Conservation (phyloP, 2,329 filamentous ascomycete genomes). For the Penicillium sp. region DNA sequence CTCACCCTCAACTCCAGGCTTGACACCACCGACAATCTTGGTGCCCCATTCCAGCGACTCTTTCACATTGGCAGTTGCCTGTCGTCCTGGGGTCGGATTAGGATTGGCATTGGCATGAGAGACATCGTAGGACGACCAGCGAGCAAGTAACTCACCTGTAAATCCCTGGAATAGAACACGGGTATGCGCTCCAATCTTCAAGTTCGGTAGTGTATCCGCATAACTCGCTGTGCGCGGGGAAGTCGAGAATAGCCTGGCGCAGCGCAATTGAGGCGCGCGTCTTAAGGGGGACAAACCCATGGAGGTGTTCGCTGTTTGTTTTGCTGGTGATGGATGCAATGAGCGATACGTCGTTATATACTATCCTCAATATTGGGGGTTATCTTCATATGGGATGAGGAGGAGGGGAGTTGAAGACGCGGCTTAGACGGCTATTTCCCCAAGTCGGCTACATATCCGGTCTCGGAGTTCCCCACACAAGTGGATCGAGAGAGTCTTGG, state of each 20-base stretch:
- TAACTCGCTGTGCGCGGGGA: constrained; percentile 45
- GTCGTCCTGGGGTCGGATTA: constrained; percentile 33
- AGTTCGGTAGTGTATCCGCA: constrained; percentile 66
- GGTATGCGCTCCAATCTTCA: constrained; percentile 69
- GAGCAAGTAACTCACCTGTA: constrained; percentile 55
- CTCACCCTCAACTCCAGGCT: constrained; percentile 69
- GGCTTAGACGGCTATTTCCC: constrained; percentile 14
- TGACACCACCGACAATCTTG: constrained; percentile 78
- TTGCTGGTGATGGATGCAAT: no score
- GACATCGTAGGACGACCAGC: no score
- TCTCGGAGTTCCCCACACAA: constrained; percentile 4
- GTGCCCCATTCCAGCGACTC: constrained; percentile 79
- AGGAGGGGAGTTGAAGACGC: neutral
- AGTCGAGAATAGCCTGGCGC: constrained; percentile 36
- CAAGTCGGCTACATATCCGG: constrained; percentile 16
- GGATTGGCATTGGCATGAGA: constrained; percentile 6
- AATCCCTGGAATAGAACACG: constrained; percentile 73
- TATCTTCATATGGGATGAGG: neutral
- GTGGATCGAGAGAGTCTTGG: no score
- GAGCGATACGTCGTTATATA: neutral
- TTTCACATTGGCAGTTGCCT: constrained; percentile 72
- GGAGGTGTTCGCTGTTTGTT: neutral
- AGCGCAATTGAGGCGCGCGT: constrained; percentile 20
- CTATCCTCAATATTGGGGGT: neutral
- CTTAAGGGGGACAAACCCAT: constrained; percentile 28